phyloP scores from a whole-genome alignment of 78 protist species.

The Bodo saltans region DNA sequence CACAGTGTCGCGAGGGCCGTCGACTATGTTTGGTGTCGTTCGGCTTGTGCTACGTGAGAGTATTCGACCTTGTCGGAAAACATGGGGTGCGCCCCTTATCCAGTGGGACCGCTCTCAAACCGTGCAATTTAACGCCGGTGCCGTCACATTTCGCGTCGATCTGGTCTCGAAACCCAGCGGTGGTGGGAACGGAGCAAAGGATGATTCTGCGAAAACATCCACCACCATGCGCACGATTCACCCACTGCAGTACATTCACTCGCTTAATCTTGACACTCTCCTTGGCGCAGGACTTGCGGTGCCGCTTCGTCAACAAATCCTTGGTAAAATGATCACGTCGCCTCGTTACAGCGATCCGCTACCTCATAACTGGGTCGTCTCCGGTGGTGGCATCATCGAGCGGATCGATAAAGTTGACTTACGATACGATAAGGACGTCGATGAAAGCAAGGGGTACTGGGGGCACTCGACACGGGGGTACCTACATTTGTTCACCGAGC shows the following conservation, averaged over 20 bases:
- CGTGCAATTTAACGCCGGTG: not conserved
- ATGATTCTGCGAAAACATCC: too few relatives aligned
- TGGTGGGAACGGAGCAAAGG: too few relatives aligned
- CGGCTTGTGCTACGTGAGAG: too few relatives aligned
- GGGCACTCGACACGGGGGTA: conserved; percentile 8
- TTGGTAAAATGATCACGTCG: not conserved
- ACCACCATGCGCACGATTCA: conserved; percentile 4
- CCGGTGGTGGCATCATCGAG: not conserved
- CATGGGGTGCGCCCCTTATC: conserved; percentile 8
- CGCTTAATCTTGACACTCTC: conserved; percentile 16
- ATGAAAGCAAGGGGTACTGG: conserved; percentile 13
- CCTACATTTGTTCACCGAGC: not conserved
- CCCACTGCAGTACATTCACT: conserved; percentile 15
- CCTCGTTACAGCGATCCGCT: conserved; percentile 17
- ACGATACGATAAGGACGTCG: conserved; percentile 16
- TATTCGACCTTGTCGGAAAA: conserved; percentile 31
- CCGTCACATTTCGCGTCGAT: not conserved
- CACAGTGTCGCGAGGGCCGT: too few relatives aligned
- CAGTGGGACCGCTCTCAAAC: conserved; percentile 1
- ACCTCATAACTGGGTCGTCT: conserved; percentile 13
- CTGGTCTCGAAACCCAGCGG: not conserved
- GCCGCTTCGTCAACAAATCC: not conserved
- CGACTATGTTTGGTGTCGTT: too few relatives aligned
- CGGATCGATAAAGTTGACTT: conserved; percentile 28
- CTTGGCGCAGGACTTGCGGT: not conserved